Conservation (phyloP, 192 early-diverging fungal genomes). For the Coemansia sp. region DNA sequence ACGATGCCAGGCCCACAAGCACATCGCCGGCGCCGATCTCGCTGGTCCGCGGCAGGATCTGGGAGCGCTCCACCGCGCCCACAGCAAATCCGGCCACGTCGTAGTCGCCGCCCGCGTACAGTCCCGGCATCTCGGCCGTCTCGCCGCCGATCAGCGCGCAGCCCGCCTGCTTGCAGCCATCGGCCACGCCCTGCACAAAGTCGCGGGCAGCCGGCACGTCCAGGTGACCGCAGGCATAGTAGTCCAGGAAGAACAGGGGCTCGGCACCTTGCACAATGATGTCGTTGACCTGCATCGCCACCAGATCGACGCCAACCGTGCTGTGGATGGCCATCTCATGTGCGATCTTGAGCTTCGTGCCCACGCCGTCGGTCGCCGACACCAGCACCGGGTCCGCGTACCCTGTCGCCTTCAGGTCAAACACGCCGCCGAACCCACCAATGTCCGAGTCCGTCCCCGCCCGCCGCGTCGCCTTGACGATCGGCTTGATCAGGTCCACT, state of each 20-base stretch:
- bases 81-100: constrained; percentile 97
- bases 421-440: constrained; percentile 97
- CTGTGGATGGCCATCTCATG: constrained; percentile 79
- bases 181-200: constrained; percentile 89
- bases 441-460: constrained; percentile 94
- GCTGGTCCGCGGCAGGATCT: constrained; percentile 79
- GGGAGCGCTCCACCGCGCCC: constrained; percentile 86
- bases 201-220: constrained; percentile 86
- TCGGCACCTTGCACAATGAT: constrained; percentile 98
- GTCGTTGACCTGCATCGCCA: constrained; percentile 99
- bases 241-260: constrained; percentile 98
- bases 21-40: constrained; percentile 75
- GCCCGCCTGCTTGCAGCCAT: constrained; percentile 83
- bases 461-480: constrained; percentile 89
- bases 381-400: constrained; percentile 92
- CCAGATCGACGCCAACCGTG: constrained; percentile 95
- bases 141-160: constrained; percentile 98
- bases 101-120: constrained; percentile 80
- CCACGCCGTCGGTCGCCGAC: constrained; percentile 97
- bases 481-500: constrained; percentile 92
- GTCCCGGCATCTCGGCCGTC: constrained; percentile 98
- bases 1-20: constrained; percentile 87
- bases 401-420: constrained; percentile 91
- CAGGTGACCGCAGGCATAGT: constrained; percentile 92
- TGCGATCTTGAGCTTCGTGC: constrained; percentile 97